Percentiles rank a stretch among this genome's conserved stretches.
phyloP scores from a whole-genome alignment of 164 flowering plant species.

The Vitis cinerea region DNA sequence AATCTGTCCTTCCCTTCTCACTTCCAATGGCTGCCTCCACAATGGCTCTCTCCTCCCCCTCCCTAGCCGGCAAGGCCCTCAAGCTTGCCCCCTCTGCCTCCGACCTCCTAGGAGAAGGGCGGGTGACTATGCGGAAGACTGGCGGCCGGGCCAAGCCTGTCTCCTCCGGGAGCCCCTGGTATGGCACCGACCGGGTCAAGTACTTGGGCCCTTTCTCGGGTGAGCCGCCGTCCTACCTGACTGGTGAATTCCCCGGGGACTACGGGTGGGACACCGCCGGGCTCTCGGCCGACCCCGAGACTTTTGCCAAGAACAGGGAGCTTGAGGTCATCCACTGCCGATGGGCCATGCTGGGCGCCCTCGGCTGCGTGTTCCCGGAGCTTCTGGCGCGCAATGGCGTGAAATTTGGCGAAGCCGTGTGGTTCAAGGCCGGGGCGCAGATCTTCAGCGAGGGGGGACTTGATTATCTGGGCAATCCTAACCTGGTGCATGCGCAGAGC shows the following conservation, averaged over 20 bases:
- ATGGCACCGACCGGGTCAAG: too few species aligned
- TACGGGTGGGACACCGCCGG: constrained; percentile 12
- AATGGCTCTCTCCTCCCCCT: constrained; percentile 5
- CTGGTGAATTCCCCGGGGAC: constrained; percentile 8
- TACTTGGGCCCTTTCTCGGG: constrained; percentile 4
- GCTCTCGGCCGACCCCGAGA: constrained; percentile 8
- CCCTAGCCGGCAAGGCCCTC: constrained; percentile 3
- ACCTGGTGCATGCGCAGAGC: constrained; percentile 7
- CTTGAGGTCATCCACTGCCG: too few species aligned
- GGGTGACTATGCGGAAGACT: neutral
- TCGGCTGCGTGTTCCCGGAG: too few species aligned
- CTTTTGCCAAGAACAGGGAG: neutral
- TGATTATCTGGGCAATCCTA: neutral
- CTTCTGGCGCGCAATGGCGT: neutral
- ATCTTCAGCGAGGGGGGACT: constrained; percentile 6
- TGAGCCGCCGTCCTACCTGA: constrained; percentile 5
- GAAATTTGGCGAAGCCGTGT: constrained; percentile 1
- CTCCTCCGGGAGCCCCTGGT: neutral
- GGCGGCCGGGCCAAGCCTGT: neutral
- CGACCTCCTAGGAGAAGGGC: neutral
- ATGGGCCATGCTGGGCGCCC: too few species aligned
- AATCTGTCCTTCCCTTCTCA: too few species aligned
- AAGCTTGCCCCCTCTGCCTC: constrained; percentile 1
- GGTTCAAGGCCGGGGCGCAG: constrained; percentile 10
- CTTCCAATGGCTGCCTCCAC: neutral